Evolutionary conservation across 805 yeast genomes (phyloP).

Genomic region (Clavispora fructus): DNA sequence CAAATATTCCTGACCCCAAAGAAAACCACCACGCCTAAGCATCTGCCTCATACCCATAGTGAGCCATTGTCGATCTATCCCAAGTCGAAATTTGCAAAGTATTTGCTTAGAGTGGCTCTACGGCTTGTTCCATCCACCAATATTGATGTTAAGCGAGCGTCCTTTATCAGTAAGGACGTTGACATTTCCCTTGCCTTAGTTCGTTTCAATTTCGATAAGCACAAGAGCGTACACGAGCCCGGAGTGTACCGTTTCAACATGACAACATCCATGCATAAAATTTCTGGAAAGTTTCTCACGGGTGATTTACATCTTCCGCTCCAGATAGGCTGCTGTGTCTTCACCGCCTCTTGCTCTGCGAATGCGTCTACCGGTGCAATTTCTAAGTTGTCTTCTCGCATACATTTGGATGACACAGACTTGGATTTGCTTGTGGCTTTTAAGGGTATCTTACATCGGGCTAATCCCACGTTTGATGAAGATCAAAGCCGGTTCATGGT

Average conservation of each 20-base stretch:
- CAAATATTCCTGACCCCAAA: background rate
- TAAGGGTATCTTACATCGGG: background rate
- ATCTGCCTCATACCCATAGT: background rate
- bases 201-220: background rate
- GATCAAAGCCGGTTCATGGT: background rate
- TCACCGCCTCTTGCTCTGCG: background rate
- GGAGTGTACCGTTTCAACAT: background rate
- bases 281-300: background rate
- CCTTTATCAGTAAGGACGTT: background rate
- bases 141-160: slow-evolving; percentile 5
- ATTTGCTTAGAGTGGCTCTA: background rate
- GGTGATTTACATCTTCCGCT: background rate
- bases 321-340: background rate
- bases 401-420: slow-evolving; percentile 9
- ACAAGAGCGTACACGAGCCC: background rate
- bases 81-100: background rate
- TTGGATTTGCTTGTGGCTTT: slow-evolving; percentile 4
- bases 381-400: slow-evolving; percentile 4
- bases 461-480: background rate
- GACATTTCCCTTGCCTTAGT: slow-evolving; percentile 1
- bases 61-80: slow-evolving; percentile 9
- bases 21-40: background rate
- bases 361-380: slow-evolving; percentile 5
- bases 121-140: slow-evolving; percentile 1
- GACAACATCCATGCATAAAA: background rate